phyloP scores from a whole-genome alignment of 1,284 basidiomycete genomes.

The Trichosporon faecale region DNA sequence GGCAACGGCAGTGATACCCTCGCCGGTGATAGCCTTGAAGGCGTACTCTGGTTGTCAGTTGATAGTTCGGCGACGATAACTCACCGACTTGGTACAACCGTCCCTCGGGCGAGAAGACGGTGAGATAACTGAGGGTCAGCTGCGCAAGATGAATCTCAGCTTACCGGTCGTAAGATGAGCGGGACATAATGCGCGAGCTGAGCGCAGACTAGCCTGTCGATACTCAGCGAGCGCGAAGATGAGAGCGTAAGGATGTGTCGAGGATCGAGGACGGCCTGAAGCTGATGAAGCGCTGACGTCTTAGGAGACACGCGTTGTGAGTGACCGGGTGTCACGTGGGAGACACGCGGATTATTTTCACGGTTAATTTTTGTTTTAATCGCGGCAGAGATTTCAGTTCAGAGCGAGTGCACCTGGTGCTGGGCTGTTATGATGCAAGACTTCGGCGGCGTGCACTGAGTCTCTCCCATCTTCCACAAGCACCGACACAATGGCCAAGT shows the following conservation, averaged over 20 bases:
- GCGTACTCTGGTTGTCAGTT: conserved; percentile 73
- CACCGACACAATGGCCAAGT: conserved; percentile 74
- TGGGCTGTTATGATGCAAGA: not conserved
- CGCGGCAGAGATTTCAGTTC: conserved; percentile 16
- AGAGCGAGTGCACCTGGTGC: not conserved
- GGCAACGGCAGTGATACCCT: conserved; percentile 89
- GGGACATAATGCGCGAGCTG: conserved; percentile 36
- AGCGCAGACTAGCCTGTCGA: not conserved
- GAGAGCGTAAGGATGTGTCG: not conserved
- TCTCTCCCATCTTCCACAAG: conserved; percentile 5
- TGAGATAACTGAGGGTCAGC: conserved; percentile 51
- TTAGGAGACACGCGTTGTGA: conserved; percentile 16
- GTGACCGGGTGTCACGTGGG: not conserved
- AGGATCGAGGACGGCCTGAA: not conserved
- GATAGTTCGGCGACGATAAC: conserved; percentile 45
- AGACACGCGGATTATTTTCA: not conserved
- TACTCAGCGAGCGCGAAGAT: not conserved
- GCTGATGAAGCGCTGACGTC: conserved; percentile 12
- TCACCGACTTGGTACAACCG: conserved; percentile 85
- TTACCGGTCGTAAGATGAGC: conserved; percentile 53
- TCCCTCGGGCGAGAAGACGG: conserved; percentile 56
- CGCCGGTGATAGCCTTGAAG: conserved; percentile 97
- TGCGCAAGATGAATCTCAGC: not conserved
- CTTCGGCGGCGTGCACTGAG: not conserved
- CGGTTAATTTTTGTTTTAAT: not conserved